Conservation (phyloP, 2,329 filamentous ascomycete species). For the Fusarium odoratissimum region DNA sequence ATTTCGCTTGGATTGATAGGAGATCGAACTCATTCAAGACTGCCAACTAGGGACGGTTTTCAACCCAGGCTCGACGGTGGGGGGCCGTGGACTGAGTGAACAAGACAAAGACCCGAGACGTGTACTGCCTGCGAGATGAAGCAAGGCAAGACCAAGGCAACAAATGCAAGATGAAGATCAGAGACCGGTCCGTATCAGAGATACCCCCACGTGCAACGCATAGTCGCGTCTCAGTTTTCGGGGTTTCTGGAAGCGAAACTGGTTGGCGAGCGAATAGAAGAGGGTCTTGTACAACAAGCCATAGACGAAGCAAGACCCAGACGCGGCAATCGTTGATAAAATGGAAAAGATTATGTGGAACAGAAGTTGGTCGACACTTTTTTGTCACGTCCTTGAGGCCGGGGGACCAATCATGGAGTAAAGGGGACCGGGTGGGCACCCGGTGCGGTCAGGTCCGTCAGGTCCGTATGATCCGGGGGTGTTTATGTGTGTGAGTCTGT, state of each 20-base stretch:
- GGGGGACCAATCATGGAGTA: slow-evolving; percentile 18
- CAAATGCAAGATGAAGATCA: neutral
- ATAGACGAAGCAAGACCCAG: neutral
- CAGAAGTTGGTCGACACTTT: slow-evolving; percentile 25
- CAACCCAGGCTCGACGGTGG: neutral
- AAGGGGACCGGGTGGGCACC: slow-evolving; percentile 33
- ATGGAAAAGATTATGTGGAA: slow-evolving; percentile 14
- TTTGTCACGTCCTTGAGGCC: slow-evolving; percentile 19
- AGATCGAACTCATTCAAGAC: neutral
- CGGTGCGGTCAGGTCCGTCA: slow-evolving; percentile 36
- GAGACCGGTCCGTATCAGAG: slow-evolving; percentile 16
- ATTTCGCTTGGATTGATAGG: neutral
- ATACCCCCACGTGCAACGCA: slow-evolving; percentile 23
- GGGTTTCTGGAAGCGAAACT: slow-evolving; percentile 8
- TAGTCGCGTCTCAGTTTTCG: slow-evolving; percentile 3
- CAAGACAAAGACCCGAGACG: neutral
- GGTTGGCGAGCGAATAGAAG: slow-evolving; percentile 24
- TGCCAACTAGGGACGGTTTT: no score
- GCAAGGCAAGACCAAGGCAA: neutral
- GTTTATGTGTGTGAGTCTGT: neutral
- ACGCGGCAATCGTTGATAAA: slow-evolving; percentile 28
- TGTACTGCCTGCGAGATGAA: neutral
- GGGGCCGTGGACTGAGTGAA: neutral
- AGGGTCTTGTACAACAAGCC: slow-evolving; percentile 4
- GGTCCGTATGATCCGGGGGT: slow-evolving; percentile 27